A percentile compares a stretch with the other conserved stretches of the same genome.
These are phyloP conservation scores for Volvox africanus DNA, from an alignment of 139 green algal species.

Conservation along the genomic window DNA sequence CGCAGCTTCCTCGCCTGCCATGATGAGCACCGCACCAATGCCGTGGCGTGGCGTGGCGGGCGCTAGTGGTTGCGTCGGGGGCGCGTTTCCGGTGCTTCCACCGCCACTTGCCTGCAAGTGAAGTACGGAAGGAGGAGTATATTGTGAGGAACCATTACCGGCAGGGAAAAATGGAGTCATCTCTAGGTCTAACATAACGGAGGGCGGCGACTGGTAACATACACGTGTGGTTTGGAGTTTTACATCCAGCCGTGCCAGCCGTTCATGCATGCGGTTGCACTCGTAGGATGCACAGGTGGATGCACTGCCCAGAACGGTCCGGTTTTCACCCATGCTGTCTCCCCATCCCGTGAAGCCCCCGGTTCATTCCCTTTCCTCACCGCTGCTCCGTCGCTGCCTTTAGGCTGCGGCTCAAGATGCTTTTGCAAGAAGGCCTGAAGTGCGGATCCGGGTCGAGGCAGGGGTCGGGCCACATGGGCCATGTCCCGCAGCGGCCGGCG, in stretches of 20 bases:
- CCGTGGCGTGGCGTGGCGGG: not conserved
- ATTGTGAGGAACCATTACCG: too few relatives aligned
- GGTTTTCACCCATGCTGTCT: too few relatives aligned
- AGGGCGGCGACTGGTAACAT: not conserved
- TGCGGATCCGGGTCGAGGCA: constrained; percentile 19
- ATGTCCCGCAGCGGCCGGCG: not conserved
- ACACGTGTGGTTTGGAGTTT: not conserved
- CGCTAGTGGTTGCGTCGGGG: not conserved
- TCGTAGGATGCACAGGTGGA: not conserved
- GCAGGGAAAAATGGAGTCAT: too few relatives aligned
- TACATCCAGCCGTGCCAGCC: too few relatives aligned
- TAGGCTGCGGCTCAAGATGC: not conserved
- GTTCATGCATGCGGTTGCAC: not conserved
- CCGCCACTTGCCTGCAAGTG: not conserved
- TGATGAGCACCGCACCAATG: constrained; percentile 3
- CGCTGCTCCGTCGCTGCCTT: too few relatives aligned
- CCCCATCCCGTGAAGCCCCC: too few relatives aligned
- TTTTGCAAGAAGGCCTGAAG: constrained; percentile 25
- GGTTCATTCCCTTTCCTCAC: too few relatives aligned
- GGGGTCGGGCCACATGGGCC: constrained; percentile 2
- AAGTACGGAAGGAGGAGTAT: too few relatives aligned
- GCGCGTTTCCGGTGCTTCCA: not conserved
- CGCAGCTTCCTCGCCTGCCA: not conserved
- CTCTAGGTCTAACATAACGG: not conserved
- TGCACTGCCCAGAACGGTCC: too few relatives aligned